Percentiles rank a stretch among this genome's conserved stretches.
phyloP scores from a whole-genome alignment of 352 stramenopile species.

The Blastocystis sp. region DNA sequence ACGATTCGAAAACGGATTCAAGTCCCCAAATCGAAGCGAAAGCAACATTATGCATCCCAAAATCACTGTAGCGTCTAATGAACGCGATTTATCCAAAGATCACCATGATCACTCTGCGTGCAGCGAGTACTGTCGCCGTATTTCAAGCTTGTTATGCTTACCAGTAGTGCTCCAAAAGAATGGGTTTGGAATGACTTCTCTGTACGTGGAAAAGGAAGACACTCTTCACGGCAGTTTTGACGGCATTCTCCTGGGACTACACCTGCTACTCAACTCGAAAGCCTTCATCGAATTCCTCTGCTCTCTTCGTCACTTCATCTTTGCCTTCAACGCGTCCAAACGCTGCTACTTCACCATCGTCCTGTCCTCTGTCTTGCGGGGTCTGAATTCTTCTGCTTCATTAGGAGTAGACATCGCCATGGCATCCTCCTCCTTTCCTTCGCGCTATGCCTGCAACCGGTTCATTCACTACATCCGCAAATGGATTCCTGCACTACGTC shows the following conservation, averaged over 20 bases:
- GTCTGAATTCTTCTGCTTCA: neutral
- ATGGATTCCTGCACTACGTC: slow-evolving; percentile 22
- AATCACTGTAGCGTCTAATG: neutral
- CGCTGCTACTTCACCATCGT: slow-evolving; percentile 31
- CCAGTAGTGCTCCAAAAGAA: slow-evolving; percentile 9
- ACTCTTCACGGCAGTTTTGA: neutral
- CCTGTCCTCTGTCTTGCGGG: slow-evolving; percentile 10
- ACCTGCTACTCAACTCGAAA: slow-evolving; percentile 44
- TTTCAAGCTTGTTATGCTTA: neutral
- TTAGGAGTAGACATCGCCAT: slow-evolving; percentile 13
- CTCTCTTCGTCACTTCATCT: slow-evolving; percentile 22
- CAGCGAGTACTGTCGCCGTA: slow-evolving; percentile 45
- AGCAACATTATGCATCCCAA: neutral
- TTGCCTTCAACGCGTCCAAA: slow-evolving; percentile 19
- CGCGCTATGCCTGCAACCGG: neutral
- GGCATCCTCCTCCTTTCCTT: neutral
- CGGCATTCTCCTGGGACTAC: neutral
- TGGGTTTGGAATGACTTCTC: slow-evolving; percentile 1
- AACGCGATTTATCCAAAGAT: neutral
- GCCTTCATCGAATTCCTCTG: slow-evolving; percentile 62
- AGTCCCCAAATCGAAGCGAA: neutral
- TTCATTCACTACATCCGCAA: slow-evolving; percentile 42
- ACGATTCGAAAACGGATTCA: slow-evolving; percentile 49
- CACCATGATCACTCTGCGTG: slow-evolving; percentile 38
- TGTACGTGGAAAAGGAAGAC: neutral